These are phyloP conservation scores for Penicillium griseofulvum DNA, from an alignment of 2,329 filamentous ascomycete species.

Conservation along the genomic window DNA sequence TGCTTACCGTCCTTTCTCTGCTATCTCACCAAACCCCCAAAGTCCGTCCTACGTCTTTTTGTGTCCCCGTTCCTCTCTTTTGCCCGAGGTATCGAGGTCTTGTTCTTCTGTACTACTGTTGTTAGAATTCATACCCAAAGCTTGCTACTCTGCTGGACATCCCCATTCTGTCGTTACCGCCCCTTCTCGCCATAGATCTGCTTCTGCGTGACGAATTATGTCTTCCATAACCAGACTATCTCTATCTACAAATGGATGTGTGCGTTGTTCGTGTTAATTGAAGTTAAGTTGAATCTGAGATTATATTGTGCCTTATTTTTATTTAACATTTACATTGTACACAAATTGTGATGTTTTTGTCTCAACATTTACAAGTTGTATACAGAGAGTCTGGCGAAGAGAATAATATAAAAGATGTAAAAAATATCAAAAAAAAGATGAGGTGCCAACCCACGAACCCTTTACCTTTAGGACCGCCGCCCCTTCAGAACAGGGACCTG, in stretches of 20 bases:
- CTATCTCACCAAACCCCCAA: not conserved
- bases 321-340: not conserved
- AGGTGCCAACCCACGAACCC: too few species aligned
- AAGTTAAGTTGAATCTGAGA: not conserved
- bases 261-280: conserved; percentile 1
- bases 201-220: conserved; percentile 9
- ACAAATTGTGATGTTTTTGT: too few species aligned
- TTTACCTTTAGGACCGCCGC: too few species aligned
- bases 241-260: not conserved
- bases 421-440: too few species aligned
- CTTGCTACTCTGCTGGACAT: conserved; percentile 1
- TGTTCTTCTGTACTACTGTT: conserved; percentile 9
- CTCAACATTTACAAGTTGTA: too few species aligned
- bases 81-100: not conserved
- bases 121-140: conserved; percentile 15
- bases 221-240: conserved; percentile 8
- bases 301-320: not conserved
- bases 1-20: not conserved
- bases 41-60: not conserved
- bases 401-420: too few species aligned
- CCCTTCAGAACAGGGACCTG: too few species aligned
- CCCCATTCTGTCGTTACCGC: conserved; percentile 7
- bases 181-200: not conserved
- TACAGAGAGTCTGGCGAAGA: too few species aligned
- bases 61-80: not conserved